Evolutionary conservation across 2,329 filamentous ascomycete species (phyloP).

Genomic region (Exophiala xenobiotica): DNA sequence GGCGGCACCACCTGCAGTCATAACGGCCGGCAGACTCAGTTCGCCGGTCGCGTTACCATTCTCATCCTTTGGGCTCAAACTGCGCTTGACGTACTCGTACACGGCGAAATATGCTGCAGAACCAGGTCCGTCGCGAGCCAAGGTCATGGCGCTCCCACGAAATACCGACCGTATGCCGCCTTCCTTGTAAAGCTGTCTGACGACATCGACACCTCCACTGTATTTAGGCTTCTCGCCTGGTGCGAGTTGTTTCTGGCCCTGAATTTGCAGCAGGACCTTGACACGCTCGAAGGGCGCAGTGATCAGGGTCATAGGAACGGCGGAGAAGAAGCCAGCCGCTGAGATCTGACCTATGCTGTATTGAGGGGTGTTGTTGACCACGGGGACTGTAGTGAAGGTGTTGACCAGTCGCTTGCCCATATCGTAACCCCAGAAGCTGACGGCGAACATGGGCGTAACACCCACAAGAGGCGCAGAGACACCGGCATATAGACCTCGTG

Average conservation of each 20-base stretch:
- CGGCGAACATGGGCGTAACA: constrained; percentile 92
- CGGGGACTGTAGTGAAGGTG: constrained; percentile 60
- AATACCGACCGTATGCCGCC: constrained; percentile 91
- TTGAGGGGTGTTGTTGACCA: constrained; percentile 61
- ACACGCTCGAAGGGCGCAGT: constrained; percentile 99
- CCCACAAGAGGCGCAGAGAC: constrained; percentile 92
- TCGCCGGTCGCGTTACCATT: constrained; percentile 71
- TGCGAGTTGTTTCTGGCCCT: constrained; percentile 80
- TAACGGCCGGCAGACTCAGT: constrained; percentile 77
- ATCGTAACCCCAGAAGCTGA: constrained; percentile 83
- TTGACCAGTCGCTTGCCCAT: constrained; percentile 87
- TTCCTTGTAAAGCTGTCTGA: constrained; percentile 86
- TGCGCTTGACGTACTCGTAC: constrained; percentile 92
- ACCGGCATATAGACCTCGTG: constrained; percentile 85
- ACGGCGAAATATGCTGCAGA: constrained; percentile 94
- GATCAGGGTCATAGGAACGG: constrained; percentile 94
- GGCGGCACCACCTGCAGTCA: constrained; percentile 81
- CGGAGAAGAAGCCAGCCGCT: constrained; percentile 93
- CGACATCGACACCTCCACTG: constrained; percentile 81
- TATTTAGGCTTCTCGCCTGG: constrained; percentile 94
- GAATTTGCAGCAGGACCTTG: constrained; percentile 96
- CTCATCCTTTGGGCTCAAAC: constrained; percentile 77
- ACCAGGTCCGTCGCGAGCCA: constrained; percentile 90
- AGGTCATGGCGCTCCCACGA: constrained; percentile 83
- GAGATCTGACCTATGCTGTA: constrained; percentile 86